These are phyloP conservation scores for Colletotrichum liriopes DNA, from an alignment of 2,329 filamentous ascomycete genomes.

Conservation along the genomic window DNA sequence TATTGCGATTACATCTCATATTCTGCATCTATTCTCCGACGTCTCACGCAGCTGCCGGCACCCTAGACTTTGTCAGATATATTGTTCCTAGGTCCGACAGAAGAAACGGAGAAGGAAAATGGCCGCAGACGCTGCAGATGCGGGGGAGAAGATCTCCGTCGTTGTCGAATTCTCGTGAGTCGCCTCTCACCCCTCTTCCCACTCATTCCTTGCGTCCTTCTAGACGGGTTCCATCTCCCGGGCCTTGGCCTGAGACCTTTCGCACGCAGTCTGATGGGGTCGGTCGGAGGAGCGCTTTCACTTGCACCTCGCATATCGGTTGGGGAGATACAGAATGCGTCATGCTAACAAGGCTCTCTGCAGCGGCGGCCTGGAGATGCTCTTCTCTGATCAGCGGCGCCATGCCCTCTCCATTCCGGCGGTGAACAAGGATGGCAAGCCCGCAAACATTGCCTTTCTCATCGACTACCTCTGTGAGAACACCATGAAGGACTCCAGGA, in stretches of 20 bases:
- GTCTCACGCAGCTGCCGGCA: slow-evolving; percentile 13
- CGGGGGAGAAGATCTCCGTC: slow-evolving; percentile 65
- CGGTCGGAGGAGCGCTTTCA: slow-evolving; percentile 1
- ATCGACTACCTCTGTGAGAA: slow-evolving; percentile 85
- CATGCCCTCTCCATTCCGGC: slow-evolving; percentile 80
- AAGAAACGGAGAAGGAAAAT: slow-evolving; percentile 20
- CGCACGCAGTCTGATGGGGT: slow-evolving; percentile 8
- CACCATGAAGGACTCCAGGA: slow-evolving; percentile 87
- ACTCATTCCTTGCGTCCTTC: slow-evolving; percentile 15
- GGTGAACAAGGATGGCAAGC: slow-evolving; percentile 70
- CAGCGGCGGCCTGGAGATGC: slow-evolving; percentile 93
- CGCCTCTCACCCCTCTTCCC: slow-evolving; percentile 2
- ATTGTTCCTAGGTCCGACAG: not conserved
- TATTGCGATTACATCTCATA: slow-evolving; percentile 37
- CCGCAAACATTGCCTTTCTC: slow-evolving; percentile 81
- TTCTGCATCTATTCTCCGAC: slow-evolving; percentile 41
- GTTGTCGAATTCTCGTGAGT: slow-evolving; percentile 80
- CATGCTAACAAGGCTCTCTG: slow-evolving; percentile 30
- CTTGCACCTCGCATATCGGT: slow-evolving; percentile 19
- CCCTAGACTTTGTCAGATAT: slow-evolving; percentile 11
- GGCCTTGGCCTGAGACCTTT: not conserved
- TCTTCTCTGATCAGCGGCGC: slow-evolving; percentile 87
- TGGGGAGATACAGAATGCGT: slow-evolving; percentile 21
- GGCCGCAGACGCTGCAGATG: slow-evolving; percentile 37
- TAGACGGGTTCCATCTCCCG: slow-evolving; percentile 1